Percentiles rank a stretch among this genome's conserved stretches.
phyloP scores from a whole-genome alignment of 345 rosid genomes.

The Schrenkiella parvula region DNA sequence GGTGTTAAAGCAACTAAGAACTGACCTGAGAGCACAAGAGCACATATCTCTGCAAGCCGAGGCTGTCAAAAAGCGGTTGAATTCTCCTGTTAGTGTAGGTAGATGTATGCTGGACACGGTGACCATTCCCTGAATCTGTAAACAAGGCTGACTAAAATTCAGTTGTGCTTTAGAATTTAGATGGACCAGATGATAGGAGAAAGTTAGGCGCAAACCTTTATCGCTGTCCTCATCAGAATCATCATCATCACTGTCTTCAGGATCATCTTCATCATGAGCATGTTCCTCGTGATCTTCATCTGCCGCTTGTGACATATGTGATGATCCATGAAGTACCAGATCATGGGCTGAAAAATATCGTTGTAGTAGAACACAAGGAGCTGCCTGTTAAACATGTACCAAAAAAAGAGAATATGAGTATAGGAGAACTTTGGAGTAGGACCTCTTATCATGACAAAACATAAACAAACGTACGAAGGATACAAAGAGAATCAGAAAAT shows the following conservation, averaged over 20 bases:
- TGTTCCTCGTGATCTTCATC: slow-evolving; percentile 42
- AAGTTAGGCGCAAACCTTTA: background rate
- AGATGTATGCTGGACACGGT: slow-evolving; percentile 27
- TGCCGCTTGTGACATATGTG: slow-evolving; percentile 46
- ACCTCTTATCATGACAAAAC: background rate
- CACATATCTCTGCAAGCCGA: slow-evolving; percentile 79
- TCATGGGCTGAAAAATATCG: slow-evolving; percentile 26
- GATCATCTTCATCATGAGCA: slow-evolving; percentile 23
- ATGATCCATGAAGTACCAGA: slow-evolving; percentile 20
- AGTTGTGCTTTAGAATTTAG: background rate
- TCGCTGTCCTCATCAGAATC: slow-evolving; percentile 18
- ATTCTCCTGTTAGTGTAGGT: slow-evolving; percentile 25
- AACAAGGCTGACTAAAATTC: background rate
- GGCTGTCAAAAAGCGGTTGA: slow-evolving; percentile 63
- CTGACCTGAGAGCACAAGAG: slow-evolving; percentile 80
- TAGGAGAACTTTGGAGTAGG: background rate
- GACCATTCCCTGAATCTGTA: slow-evolving; percentile 30
- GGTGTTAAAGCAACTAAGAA: slow-evolving; percentile 2
- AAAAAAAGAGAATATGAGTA: background rate
- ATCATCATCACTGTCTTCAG: slow-evolving; percentile 24
- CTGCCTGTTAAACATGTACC: slow-evolving; percentile 53
- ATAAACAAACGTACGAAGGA: background rate
- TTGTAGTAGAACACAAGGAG: slow-evolving; percentile 64
- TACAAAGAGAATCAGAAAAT: background rate
- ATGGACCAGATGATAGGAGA: background rate